A percentile compares a stretch with the other conserved stretches of the same genome.
Conservation (phyloP, 129 eudicot species). For the Gnaphalium uliginosum region DNA sequence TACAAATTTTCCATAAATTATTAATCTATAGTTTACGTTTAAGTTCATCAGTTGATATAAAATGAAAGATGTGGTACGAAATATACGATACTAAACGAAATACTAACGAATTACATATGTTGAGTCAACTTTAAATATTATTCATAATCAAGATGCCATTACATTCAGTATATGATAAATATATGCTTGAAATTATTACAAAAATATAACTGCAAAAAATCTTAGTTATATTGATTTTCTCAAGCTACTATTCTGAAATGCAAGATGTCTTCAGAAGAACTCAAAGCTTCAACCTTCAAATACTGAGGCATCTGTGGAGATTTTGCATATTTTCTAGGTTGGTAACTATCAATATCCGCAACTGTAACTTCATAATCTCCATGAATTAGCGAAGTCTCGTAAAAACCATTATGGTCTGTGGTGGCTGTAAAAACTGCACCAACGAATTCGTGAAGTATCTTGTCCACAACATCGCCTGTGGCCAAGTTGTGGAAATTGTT, state of each 20-base stretch:
- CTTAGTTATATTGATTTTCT: background rate
- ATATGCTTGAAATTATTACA: background rate
- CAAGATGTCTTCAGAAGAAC: constrained; percentile 12
- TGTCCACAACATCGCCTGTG: constrained; percentile 63
- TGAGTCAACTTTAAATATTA: no score
- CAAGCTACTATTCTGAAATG: constrained; percentile 24
- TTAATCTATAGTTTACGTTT: no score
- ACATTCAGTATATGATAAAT: background rate
- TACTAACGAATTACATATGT: no score
- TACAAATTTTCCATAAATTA: background rate
- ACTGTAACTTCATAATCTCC: constrained; percentile 58
- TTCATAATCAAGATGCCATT: no score
- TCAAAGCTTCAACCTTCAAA: constrained; percentile 22
- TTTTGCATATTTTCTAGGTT: background rate
- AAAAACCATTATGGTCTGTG: constrained; percentile 50
- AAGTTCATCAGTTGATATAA: no score
- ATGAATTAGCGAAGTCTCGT: constrained; percentile 47
- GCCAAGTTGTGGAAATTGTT: constrained; percentile 46
- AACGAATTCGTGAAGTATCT: constrained; percentile 21
- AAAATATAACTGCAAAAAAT: background rate
- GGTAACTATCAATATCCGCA: background rate
- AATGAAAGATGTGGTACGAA: no score
- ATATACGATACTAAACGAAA: no score
- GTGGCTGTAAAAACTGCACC: constrained; percentile 13
- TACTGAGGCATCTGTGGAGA: background rate